A percentile compares a stretch with the other conserved stretches of the same genome.
These are phyloP conservation scores for Cylindrotheca closterium DNA, from an alignment of 108 stramenopile species.

Conservation along the genomic window DNA sequence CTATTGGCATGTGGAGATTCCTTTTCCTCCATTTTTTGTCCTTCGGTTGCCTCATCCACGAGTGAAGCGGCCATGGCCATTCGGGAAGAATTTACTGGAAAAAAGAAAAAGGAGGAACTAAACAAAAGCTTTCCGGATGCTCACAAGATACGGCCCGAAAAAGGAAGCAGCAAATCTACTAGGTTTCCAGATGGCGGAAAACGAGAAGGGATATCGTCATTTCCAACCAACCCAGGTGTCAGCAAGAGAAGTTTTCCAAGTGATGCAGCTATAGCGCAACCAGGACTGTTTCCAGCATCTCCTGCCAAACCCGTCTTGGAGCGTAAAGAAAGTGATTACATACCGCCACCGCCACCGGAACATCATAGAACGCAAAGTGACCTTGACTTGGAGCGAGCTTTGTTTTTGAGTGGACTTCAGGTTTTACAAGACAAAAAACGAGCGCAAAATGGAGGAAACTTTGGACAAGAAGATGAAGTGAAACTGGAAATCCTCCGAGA, in stretches of 20 bases:
- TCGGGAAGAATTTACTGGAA: not conserved
- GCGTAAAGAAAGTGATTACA: not conserved
- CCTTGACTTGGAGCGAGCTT: slow-evolving; percentile 43
- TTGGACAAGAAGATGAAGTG: not conserved
- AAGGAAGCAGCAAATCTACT: not conserved
- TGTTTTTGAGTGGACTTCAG: slow-evolving; percentile 42
- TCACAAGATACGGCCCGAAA: too few relatives aligned
- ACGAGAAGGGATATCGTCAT: too few relatives aligned
- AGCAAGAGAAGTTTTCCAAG: too few relatives aligned
- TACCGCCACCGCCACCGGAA: not conserved
- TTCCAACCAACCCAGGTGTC: too few relatives aligned
- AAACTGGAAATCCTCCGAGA: not conserved
- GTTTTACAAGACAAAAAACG: not conserved
- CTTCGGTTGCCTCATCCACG: not conserved
- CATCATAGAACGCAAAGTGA: slow-evolving; percentile 7
- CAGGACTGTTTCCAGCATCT: too few relatives aligned
- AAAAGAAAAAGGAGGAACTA: too few relatives aligned
- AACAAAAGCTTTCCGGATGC: too few relatives aligned
- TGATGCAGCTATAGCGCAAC: too few relatives aligned
- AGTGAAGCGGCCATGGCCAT: not conserved
- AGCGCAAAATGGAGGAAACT: not conserved
- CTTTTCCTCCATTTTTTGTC: slow-evolving; percentile 22
- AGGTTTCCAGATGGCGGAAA: not conserved
- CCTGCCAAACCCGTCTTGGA: not conserved
- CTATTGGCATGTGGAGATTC: slow-evolving; percentile 26